A percentile compares a stretch with the other conserved stretches of the same genome.
Conservation (phyloP, 768 basidiomycete species). For the Favolaschia claudopus region DNA sequence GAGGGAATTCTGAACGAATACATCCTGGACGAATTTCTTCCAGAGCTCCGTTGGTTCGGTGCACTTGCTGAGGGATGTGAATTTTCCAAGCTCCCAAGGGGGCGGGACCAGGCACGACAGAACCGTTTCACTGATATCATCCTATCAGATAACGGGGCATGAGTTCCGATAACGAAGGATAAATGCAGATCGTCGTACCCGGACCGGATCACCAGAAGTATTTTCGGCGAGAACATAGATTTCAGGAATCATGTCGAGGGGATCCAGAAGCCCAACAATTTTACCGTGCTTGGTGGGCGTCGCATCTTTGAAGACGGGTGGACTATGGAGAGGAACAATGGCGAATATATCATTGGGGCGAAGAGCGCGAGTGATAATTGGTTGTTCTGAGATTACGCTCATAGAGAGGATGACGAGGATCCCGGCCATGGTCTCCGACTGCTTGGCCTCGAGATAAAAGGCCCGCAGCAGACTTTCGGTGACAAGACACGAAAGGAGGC, state of each 20-base stretch:
- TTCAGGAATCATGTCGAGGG: constrained; percentile 62
- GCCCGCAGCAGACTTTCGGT: constrained; percentile 55
- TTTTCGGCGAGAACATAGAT: constrained; percentile 44
- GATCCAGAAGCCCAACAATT: constrained; percentile 58
- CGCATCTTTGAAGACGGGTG: constrained; percentile 49
- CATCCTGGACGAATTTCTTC: constrained; percentile 50
- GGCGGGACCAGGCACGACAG: constrained; percentile 41
- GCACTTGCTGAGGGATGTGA: constrained; percentile 33
- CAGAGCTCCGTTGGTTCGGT: constrained; percentile 47
- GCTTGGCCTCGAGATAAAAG: constrained; percentile 39
- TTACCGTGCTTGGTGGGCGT: constrained; percentile 43
- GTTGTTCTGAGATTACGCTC: constrained; percentile 42
- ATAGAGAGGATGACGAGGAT: constrained; percentile 48
- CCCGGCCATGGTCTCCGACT: constrained; percentile 34
- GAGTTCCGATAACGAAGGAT: neutral
- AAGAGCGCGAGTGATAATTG: constrained; percentile 41
- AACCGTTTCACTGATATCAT: constrained; percentile 36
- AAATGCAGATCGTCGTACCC: constrained; percentile 16
- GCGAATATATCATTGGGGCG: constrained; percentile 52
- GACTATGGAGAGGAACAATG: constrained; percentile 54
- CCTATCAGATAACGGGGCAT: constrained; percentile 27
- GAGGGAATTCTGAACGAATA: constrained; percentile 41
- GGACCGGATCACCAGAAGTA: constrained; percentile 5
- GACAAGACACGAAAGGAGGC: constrained; percentile 57
- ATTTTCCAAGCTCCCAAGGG: constrained; percentile 48